These are phyloP conservation scores for Citropsis articulata DNA, from an alignment of 345 rosid genomes.

Conservation along the genomic window DNA sequence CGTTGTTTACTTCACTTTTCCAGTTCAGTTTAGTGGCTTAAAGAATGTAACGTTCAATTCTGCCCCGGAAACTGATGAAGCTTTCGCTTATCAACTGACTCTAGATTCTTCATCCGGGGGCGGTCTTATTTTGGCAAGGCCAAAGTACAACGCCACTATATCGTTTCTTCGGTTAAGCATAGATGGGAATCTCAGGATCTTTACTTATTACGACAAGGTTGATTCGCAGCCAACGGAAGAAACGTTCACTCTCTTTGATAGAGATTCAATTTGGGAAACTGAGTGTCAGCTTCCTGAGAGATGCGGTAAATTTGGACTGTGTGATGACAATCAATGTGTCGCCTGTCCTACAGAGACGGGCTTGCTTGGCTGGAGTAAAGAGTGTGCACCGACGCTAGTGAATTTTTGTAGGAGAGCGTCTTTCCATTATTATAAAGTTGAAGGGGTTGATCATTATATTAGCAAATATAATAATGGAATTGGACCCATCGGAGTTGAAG, in stretches of 20 bases:
- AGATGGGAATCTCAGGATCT: constrained; percentile 48
- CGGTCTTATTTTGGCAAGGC: constrained; percentile 1
- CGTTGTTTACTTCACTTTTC: constrained; percentile 23
- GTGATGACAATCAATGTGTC: constrained; percentile 29
- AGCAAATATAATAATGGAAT: constrained; percentile 42
- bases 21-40: background rate
- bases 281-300: constrained; percentile 36
- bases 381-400: constrained; percentile 28
- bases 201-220: constrained; percentile 37
- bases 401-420: constrained; percentile 14
- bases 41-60: constrained; percentile 19
- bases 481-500: constrained; percentile 17
- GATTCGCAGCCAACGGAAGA: constrained; percentile 39
- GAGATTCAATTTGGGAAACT: constrained; percentile 15
- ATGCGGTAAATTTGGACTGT: constrained; percentile 34
- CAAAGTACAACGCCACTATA: constrained; percentile 39
- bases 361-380: constrained; percentile 44
- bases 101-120: background rate
- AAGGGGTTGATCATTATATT: constrained; percentile 54
- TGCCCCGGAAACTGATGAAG: constrained; percentile 15
- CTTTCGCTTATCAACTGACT: constrained; percentile 22
- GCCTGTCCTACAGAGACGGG: constrained; percentile 28
- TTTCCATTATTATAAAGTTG: constrained; percentile 38
- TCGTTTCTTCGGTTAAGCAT: constrained; percentile 43
- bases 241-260: constrained; percentile 20